These are phyloP conservation scores for Houttuynia cordata DNA, from an alignment of 164 flowering plant species.

Conservation along the genomic window DNA sequence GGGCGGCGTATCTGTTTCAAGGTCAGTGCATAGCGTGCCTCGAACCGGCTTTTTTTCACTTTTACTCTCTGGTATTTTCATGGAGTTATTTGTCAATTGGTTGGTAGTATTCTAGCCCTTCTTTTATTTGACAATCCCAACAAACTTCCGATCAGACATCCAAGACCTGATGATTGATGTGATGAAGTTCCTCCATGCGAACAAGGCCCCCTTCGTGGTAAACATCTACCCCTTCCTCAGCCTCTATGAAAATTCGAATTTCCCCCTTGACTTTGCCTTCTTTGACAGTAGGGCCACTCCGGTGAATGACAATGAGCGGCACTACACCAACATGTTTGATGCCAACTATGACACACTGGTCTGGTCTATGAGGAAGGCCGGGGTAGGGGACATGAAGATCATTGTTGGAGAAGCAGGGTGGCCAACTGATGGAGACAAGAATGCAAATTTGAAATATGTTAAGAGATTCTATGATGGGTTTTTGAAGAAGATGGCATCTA, in stretches of 20 bases:
- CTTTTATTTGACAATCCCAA: too few relatives aligned
- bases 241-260: constrained; percentile 50
- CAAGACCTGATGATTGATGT: constrained; percentile 48
- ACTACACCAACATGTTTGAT: constrained; percentile 76
- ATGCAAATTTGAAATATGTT: constrained; percentile 37
- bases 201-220: constrained; percentile 61
- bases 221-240: constrained; percentile 94
- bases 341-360: constrained; percentile 85
- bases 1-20: too few relatives aligned
- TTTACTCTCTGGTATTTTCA: too few relatives aligned
- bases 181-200: constrained; percentile 37
- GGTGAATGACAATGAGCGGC: constrained; percentile 29
- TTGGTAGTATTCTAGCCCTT: too few relatives aligned
- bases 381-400: constrained; percentile 43
- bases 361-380: constrained; percentile 50
- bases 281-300: constrained; percentile 50
- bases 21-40: too few relatives aligned
- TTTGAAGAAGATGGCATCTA: constrained; percentile 42
- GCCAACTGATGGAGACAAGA: constrained; percentile 77
- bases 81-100: too few relatives aligned
- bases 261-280: constrained; percentile 79
- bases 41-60: too few relatives aligned
- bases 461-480: constrained; percentile 68
- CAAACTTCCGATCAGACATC: constrained; percentile 64
- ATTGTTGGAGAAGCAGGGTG: constrained; percentile 89